Percentiles rank a stretch among this genome's conserved stretches.
phyloP scores from a whole-genome alignment of 805 yeast species.

The Saccharomycopsis fibuligera region DNA sequence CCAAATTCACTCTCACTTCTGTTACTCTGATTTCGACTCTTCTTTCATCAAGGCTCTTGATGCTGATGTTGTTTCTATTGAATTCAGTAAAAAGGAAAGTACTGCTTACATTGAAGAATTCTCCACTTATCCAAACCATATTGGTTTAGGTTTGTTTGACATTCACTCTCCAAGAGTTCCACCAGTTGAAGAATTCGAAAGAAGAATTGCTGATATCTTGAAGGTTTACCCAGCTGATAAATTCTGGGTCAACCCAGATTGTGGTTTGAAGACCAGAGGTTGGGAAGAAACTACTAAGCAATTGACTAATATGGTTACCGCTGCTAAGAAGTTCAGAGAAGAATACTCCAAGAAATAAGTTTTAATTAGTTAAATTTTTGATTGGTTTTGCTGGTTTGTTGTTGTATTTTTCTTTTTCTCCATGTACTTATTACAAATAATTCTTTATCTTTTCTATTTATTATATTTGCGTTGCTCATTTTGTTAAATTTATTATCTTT shows the following conservation, averaged over 20 bases:
- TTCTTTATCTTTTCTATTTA: too few relatives aligned
- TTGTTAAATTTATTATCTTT: too few relatives aligned
- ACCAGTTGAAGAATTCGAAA: constrained; percentile 91
- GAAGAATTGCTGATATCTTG: constrained; percentile 89
- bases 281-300: constrained; percentile 97
- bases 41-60: constrained; percentile 99
- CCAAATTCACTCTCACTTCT: constrained; percentile 99
- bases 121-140: constrained; percentile 98
- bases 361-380: too few relatives aligned
- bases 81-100: constrained; percentile 99
- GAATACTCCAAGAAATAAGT: constrained; percentile 28
- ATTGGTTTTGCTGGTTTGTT: too few relatives aligned
- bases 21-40: constrained; percentile 99
- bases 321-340: constrained; percentile 92
- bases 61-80: constrained; percentile 98
- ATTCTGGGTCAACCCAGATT: constrained; percentile 99
- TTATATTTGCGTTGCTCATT: too few relatives aligned
- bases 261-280: constrained; percentile 99
- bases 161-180: constrained; percentile 99
- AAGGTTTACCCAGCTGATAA: constrained; percentile 96
- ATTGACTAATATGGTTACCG: constrained; percentile 97
- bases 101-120: constrained; percentile 97
- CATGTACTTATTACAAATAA: too few relatives aligned
- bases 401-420: too few relatives aligned
- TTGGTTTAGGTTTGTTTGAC: constrained; percentile 98